Percentiles rank a stretch among this genome's conserved stretches.
Conservation (phyloP, 192 early-diverging fungal genomes). For the Gaertneriomyces sp. region DNA sequence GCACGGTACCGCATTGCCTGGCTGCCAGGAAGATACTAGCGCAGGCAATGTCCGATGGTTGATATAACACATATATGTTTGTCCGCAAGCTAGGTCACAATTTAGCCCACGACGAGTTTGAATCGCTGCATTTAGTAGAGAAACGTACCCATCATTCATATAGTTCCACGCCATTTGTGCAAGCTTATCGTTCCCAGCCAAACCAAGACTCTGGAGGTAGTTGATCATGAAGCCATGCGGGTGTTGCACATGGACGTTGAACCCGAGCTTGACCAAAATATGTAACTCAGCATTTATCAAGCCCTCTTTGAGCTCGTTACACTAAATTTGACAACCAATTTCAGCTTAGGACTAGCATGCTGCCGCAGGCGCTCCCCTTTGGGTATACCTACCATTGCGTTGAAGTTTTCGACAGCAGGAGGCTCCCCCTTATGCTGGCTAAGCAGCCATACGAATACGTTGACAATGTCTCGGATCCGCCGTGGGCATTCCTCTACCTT, state of each 20-base stretch:
- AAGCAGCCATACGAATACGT: slow-evolving; percentile 49
- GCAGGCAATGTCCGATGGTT: slow-evolving; percentile 79
- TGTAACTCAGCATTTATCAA: slow-evolving; percentile 81
- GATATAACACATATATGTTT: slow-evolving; percentile 68
- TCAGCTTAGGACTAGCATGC: too few species aligned
- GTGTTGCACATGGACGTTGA: slow-evolving; percentile 93
- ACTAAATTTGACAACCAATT: slow-evolving; percentile 17
- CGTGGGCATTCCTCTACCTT: slow-evolving; percentile 76
- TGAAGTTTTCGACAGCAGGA: slow-evolving; percentile 12
- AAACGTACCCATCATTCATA: slow-evolving; percentile 77
- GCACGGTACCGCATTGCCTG: slow-evolving; percentile 52
- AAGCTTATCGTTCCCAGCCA: slow-evolving; percentile 71
- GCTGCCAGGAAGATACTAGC: slow-evolving; percentile 83
- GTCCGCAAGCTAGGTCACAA: slow-evolving; percentile 58
- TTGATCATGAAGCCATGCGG: slow-evolving; percentile 96
- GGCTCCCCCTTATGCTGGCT: slow-evolving; percentile 7
- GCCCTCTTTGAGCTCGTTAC: slow-evolving; percentile 77
- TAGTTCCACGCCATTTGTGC: slow-evolving; percentile 90
- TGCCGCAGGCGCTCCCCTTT: not conserved
- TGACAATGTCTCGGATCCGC: slow-evolving; percentile 75
- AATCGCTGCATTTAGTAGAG: not conserved
- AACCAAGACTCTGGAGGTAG: slow-evolving; percentile 77
- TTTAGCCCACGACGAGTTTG: not conserved
- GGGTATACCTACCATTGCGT: slow-evolving; percentile 14
- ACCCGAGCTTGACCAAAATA: slow-evolving; percentile 82